Evolutionary conservation across 345 rosid genomes (phyloP).

Genomic region (Trapa bicornis): DNA sequence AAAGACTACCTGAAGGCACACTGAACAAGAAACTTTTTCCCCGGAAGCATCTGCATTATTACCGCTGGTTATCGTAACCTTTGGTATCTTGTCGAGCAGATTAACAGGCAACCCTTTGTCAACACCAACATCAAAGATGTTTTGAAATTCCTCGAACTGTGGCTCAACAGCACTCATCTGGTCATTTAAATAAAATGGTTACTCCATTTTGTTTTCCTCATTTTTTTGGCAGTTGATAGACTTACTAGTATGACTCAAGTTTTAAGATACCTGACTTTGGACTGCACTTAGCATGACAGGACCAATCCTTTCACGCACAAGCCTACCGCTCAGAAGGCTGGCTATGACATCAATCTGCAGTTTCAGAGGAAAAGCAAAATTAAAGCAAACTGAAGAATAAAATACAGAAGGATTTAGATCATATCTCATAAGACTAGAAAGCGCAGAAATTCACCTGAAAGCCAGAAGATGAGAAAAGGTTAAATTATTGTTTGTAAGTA

Average conservation of each 20-base stretch:
- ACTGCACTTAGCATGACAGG: constrained; percentile 99
- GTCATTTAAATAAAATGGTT: background rate
- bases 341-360: constrained; percentile 89
- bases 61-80: constrained; percentile 52
- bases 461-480: background rate
- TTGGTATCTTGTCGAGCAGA: constrained; percentile 71
- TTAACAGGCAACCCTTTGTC: constrained; percentile 73
- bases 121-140: constrained; percentile 74
- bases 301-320: constrained; percentile 90
- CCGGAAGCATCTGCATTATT: constrained; percentile 62
- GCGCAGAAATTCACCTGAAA: background rate
- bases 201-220: background rate
- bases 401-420: background rate
- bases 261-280: constrained; percentile 77
- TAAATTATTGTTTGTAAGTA: background rate
- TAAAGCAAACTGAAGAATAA: background rate
- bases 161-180: constrained; percentile 96
- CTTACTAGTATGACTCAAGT: background rate
- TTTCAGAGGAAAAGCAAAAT: constrained; percentile 4
- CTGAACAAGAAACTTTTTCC: constrained; percentile 73
- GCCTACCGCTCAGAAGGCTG: constrained; percentile 96
- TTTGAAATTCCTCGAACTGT: constrained; percentile 56
- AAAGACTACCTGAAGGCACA: constrained; percentile 80
- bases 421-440: background rate
- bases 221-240: background rate